Base-by-base conservation (phyloP, 176 grass and related monocot species). In the Carex myosuroides region DNA sequence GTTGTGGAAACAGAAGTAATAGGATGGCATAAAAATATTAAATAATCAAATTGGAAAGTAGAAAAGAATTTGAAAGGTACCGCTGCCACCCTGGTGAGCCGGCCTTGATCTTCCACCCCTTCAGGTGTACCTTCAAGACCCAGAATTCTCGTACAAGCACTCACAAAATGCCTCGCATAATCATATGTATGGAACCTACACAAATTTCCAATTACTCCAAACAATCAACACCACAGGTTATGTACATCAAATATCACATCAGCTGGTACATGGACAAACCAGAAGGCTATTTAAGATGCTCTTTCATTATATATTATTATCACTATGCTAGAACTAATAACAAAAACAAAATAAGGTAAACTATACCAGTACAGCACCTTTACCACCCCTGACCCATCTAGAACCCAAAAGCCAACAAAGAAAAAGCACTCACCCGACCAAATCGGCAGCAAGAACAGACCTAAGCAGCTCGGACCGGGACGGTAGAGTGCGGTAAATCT, bases 41-140 rank as follows among this genome's bases (percentile, higher is more conserved):
- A 75, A 75, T 48, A 46, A 14, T 44, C 13, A 46, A 81, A 81
- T 8, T 64, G 55, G 18, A 57, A 69, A 84, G 13, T 54, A 26
- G 20, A 22, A 79, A 20, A 52, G 58, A 61, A 60, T 82, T 72
- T n/a, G 48, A 80, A 84, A 20, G 61, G 77, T 92, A 99, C 97
- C 85, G 97, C 97, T 87, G 97, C 97, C 76, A 99, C 97, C 69
- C 97, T 85, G 10, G 97, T 99, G 66, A 99, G 85, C 80, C 82
- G 93, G 85, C 97, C 97, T 90, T 99, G 97, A 61, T 96, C 93
- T 88, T 99, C 97, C 60, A 99, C 97, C 39, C 97, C 97, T 78
- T 99, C 97, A 79, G 93, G 93, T 52, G 97, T 99, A 24, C 97
- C 97, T 90, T 99, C 97, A 62, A 96, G 97, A 77, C 97, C 97